Evolutionary conservation across 352 stramenopile species (phyloP).

Genomic region (Thraustotheca clavata): DNA sequence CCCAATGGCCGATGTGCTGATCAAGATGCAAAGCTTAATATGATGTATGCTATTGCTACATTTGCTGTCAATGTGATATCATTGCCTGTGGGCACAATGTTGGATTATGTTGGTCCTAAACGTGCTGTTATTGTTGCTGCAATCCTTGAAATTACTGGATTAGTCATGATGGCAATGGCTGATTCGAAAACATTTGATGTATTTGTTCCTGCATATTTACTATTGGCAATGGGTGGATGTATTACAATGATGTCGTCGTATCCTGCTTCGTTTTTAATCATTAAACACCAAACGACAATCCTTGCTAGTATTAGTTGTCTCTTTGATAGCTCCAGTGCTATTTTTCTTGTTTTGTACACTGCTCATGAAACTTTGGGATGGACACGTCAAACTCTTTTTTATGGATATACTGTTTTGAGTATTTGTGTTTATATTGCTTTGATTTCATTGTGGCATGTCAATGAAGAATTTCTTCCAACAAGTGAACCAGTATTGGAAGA

Average conservation of each 20-base stretch:
- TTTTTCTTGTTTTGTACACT: slow-evolving; percentile 62
- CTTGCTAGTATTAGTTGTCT: slow-evolving; percentile 70
- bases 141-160: slow-evolving; percentile 53
- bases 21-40: slow-evolving; percentile 81
- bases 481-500: slow-evolving; percentile 6
- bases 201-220: slow-evolving; percentile 58
- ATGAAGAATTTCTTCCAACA: slow-evolving; percentile 41
- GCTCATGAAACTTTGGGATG: slow-evolving; percentile 39
- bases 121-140: slow-evolving; percentile 39
- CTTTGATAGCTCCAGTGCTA: slow-evolving; percentile 62
- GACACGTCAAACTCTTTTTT: slow-evolving; percentile 39
- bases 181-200: slow-evolving; percentile 70
- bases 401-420: slow-evolving; percentile 38
- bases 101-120: slow-evolving; percentile 61
- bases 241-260: slow-evolving; percentile 80
- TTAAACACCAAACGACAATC: slow-evolving; percentile 65
- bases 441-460: slow-evolving; percentile 67
- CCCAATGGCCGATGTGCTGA: slow-evolving; percentile 33
- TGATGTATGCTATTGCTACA: slow-evolving; percentile 76
- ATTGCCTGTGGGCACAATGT: slow-evolving; percentile 68
- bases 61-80: slow-evolving; percentile 70
- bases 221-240: slow-evolving; percentile 59
- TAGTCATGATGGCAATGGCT: slow-evolving; percentile 59
- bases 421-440: slow-evolving; percentile 44
- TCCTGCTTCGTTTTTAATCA: slow-evolving; percentile 59